Conservation (phyloP, 495 filamentous ascomycete genomes). For the Aspergillus nidulans region DNA sequence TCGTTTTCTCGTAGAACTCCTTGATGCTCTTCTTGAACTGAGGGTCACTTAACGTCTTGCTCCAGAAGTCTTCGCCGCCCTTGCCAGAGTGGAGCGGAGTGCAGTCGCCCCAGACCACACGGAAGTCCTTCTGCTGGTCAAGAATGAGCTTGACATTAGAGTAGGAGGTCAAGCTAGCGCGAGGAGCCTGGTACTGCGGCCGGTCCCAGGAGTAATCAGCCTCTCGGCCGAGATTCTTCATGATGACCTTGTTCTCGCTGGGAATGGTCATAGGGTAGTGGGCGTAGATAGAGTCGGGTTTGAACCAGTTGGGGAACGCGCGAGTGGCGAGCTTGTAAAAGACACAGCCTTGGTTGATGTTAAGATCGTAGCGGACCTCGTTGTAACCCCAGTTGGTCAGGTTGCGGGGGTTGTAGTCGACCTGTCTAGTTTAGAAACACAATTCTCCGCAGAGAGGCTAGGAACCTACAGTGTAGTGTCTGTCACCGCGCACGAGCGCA, state of each 20-base stretch:
- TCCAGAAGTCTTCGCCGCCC: conserved; percentile 52
- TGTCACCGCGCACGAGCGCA: conserved; percentile 49
- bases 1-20: conserved; percentile 57
- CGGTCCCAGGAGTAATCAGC: conserved; percentile 67
- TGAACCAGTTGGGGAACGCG: conserved; percentile 78
- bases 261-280: conserved; percentile 83
- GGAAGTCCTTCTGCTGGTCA: conserved; percentile 59
- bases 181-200: conserved; percentile 49
- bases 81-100: conserved; percentile 52
- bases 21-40: conserved; percentile 50
- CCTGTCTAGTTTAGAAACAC: conserved; percentile 20
- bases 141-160: conserved; percentile 60
- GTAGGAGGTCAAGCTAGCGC: conserved; percentile 56
- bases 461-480: conserved; percentile 45
- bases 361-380: conserved; percentile 67
- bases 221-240: conserved; percentile 64
- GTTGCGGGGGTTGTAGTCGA: conserved; percentile 67
- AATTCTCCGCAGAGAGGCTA: neutral
- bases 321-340: conserved; percentile 79
- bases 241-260: conserved; percentile 66
- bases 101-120: conserved; percentile 55
- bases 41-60: conserved; percentile 41
- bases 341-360: conserved; percentile 75
- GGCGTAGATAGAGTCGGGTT: conserved; percentile 76
- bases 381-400: conserved; percentile 79